phyloP scores from a whole-genome alignment of 2,329 filamentous ascomycete species.

The Colletotrichum shisoi region DNA sequence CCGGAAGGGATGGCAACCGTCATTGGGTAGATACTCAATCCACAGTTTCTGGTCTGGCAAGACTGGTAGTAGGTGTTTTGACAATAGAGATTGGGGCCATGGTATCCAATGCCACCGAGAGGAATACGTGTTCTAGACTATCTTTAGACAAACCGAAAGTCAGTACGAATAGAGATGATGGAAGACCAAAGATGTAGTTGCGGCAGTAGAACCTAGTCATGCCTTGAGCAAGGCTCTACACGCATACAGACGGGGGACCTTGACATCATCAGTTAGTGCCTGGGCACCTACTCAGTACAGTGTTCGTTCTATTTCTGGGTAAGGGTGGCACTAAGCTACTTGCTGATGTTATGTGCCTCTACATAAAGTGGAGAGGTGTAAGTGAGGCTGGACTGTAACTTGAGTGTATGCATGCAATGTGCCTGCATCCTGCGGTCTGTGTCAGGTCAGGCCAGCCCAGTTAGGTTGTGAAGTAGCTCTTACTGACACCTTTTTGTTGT shows the following conservation, averaged over 20 bases:
- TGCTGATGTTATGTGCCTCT: not conserved
- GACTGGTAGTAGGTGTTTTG: not conserved
- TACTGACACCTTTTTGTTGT: not conserved
- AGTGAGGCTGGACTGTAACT: not conserved
- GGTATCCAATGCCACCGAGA: no score
- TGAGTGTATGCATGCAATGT: constrained; percentile 1
- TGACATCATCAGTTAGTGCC: no score
- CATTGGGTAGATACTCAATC: constrained; percentile 1
- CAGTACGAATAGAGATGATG: not conserved
- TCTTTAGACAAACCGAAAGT: no score
- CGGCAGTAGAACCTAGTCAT: not conserved
- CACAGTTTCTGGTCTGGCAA: not conserved
- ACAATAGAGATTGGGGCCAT: not conserved
- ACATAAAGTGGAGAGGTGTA: not conserved
- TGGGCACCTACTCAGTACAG: not conserved
- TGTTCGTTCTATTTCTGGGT: no score
- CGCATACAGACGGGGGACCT: no score
- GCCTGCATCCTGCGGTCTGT: constrained; percentile 3
- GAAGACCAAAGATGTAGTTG: not conserved
- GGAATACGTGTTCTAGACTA: not conserved
- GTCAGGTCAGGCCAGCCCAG: not conserved
- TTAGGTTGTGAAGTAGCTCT: not conserved
- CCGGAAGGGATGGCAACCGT: not conserved
- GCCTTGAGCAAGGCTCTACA: no score
- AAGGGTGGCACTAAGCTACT: not conserved